Percentiles rank a stretch among this genome's conserved stretches.
Conservation (phyloP, 179 eudicot genomes). For the Amaranthus tricolor region DNA sequence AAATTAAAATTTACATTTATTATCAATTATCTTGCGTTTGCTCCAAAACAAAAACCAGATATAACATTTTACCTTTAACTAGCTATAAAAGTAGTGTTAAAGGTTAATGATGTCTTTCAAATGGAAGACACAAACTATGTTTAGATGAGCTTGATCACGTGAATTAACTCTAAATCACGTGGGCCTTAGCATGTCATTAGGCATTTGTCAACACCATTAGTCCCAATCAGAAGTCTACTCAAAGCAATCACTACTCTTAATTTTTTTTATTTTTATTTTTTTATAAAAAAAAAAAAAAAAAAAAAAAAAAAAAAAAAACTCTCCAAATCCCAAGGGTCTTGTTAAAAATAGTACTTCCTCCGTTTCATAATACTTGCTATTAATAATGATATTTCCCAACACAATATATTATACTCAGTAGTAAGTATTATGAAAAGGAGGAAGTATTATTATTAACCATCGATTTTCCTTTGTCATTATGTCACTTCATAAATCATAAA, state of each 20-base stretch:
- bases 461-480: too few relatives aligned
- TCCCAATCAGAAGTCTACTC: constrained; percentile 36
- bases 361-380: too few relatives aligned
- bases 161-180: constrained; percentile 28
- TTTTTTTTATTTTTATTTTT: neutral
- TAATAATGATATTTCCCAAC: neutral
- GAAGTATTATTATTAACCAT: too few relatives aligned
- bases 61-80: too few relatives aligned
- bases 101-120: constrained; percentile 23
- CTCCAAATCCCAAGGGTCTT: constrained; percentile 7
- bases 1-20: too few relatives aligned
- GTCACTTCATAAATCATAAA: neutral
- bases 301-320: too few relatives aligned
- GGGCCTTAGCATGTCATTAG: constrained; percentile 22
- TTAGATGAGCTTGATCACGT: constrained; percentile 28
- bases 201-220: constrained; percentile 11
- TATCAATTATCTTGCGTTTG: too few relatives aligned
- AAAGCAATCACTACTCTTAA: neutral
- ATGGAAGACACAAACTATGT: constrained; percentile 30
- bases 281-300: neutral
- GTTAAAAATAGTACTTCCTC: neutral
- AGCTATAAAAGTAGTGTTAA: neutral
- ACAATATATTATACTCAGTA: too few relatives aligned
- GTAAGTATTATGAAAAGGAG: too few relatives aligned
- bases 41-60: too few relatives aligned